Percentiles rank a stretch among this genome's conserved stretches.
phyloP scores from a whole-genome alignment of 805 yeast genomes.

The Starmerella geochares region DNA sequence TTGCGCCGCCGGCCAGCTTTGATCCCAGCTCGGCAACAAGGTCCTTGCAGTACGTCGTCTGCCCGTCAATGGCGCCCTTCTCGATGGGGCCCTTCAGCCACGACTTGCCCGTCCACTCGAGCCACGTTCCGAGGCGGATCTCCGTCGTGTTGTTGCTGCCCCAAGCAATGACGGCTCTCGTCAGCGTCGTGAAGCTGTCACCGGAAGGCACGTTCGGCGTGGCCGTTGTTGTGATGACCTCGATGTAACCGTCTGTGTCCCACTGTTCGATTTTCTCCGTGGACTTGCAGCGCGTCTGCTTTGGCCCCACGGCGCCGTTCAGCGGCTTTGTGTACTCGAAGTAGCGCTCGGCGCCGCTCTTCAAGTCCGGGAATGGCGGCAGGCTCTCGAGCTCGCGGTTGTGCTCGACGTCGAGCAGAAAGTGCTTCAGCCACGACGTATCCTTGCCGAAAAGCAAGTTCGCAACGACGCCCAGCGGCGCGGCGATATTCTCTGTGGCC shows the following conservation, averaged over 20 bases:
- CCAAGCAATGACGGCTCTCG: slow-evolving; percentile 47
- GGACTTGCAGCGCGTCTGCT: slow-evolving; percentile 68
- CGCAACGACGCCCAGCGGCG: slow-evolving; percentile 70
- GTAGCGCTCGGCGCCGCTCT: slow-evolving; percentile 31
- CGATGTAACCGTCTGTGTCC: slow-evolving; percentile 46
- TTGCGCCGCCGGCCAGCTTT: slow-evolving; percentile 9
- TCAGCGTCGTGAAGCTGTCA: slow-evolving; percentile 52
- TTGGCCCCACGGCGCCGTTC: slow-evolving; percentile 81
- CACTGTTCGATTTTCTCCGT: slow-evolving; percentile 52
- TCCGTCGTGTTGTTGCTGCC: slow-evolving; percentile 49
- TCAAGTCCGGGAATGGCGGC: slow-evolving; percentile 24
- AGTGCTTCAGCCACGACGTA: slow-evolving; percentile 37
- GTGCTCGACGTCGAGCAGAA: slow-evolving; percentile 30
- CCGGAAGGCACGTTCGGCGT: slow-evolving; percentile 98
- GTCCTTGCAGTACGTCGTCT: slow-evolving; percentile 48
- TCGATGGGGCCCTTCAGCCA: slow-evolving; percentile 90
- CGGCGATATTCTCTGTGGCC: slow-evolving; percentile 44
- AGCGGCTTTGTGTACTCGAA: slow-evolving; percentile 67
- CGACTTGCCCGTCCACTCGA: slow-evolving; percentile 83
- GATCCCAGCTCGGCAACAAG: slow-evolving; percentile 35
- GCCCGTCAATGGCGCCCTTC: slow-evolving; percentile 73
- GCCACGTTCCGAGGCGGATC: slow-evolving; percentile 54
- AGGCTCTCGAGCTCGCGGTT: slow-evolving; percentile 29
- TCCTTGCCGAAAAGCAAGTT: slow-evolving; percentile 60
- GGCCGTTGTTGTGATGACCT: slow-evolving; percentile 50